Percentiles rank a stretch among this genome's conserved stretches.
These are phyloP conservation scores for Aspergillus hiratsukae DNA, from an alignment of 2,329 filamentous ascomycete genomes.

Conservation along the genomic window DNA sequence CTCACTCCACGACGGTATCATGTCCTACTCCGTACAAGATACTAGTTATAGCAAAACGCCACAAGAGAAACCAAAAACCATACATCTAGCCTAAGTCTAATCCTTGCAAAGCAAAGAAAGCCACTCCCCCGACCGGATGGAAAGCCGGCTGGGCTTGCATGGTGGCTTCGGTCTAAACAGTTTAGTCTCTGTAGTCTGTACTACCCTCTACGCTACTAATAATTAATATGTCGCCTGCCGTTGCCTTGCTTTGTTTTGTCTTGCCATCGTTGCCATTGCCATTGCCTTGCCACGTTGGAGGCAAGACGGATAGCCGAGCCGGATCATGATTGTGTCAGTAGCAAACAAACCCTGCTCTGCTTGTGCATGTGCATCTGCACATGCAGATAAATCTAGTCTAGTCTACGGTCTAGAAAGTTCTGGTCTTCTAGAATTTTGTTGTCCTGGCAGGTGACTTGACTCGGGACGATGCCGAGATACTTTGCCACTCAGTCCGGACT, in stretches of 20 bases:
- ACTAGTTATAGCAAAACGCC: background rate
- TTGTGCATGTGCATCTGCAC: background rate
- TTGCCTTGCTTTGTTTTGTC: no score
- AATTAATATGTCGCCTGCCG: no score
- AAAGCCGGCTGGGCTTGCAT: background rate
- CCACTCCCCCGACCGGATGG: background rate
- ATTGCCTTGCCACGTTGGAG: background rate
- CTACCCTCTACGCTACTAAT: no score
- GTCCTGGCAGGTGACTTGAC: no score
- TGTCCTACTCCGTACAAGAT: background rate
- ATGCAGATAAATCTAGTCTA: no score
- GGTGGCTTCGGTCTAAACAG: background rate
- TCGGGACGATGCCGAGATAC: no score
- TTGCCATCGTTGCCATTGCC: no score
- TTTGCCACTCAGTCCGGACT: no score
- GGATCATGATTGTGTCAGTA: background rate
- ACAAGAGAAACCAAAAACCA: background rate
- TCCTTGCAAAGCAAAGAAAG: background rate
- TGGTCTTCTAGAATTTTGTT: no score
- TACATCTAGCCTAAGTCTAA: no score
- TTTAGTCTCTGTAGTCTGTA: background rate
- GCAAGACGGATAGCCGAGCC: background rate
- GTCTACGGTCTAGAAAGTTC: no score
- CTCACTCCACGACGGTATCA: no score
- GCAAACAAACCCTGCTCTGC: background rate